phyloP scores from a whole-genome alignment of 116 monocot species.

The Phalaenopsis hybrid region DNA sequence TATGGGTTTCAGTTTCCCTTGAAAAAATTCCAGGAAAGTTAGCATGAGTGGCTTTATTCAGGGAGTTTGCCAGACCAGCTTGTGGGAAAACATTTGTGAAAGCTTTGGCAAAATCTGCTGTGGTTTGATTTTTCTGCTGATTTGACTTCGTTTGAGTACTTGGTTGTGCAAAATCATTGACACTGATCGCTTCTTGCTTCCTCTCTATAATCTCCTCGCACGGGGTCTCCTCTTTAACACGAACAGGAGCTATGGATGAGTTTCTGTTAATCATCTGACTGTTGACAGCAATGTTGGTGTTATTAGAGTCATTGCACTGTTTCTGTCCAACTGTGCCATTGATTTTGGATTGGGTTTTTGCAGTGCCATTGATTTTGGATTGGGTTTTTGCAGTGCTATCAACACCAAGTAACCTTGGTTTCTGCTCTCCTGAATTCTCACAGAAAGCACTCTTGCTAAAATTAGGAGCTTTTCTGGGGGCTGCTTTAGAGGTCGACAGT shows the following conservation, averaged over 20 bases:
- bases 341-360: background rate
- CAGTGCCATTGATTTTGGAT: too few species aligned
- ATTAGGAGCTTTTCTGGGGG: constrained; percentile 12
- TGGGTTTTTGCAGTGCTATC: constrained; percentile 4
- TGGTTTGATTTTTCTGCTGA: constrained; percentile 12
- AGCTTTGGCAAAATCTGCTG: constrained; percentile 6
- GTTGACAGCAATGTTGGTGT: background rate
- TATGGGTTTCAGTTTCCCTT: constrained; percentile 11
- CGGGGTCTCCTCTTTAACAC: constrained; percentile 5
- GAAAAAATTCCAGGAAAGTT: constrained; percentile 11
- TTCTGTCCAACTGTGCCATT: background rate
- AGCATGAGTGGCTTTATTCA: constrained; percentile 8
- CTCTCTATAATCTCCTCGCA: background rate
- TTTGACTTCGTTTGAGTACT: background rate
- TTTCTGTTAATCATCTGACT: background rate
- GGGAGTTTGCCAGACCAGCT: background rate
- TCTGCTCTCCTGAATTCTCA: constrained; percentile 8
- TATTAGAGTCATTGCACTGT: background rate
- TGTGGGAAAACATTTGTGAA: constrained; percentile 1
- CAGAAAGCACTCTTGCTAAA: background rate
- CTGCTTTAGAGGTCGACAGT: constrained; percentile 1
- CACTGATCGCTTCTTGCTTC: background rate
- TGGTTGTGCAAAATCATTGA: background rate
- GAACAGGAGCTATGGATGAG: background rate
- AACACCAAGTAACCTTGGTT: constrained; percentile 18